phyloP scores from a whole-genome alignment of 148 eudicot genomes.

The Amaranthus palmeri region DNA sequence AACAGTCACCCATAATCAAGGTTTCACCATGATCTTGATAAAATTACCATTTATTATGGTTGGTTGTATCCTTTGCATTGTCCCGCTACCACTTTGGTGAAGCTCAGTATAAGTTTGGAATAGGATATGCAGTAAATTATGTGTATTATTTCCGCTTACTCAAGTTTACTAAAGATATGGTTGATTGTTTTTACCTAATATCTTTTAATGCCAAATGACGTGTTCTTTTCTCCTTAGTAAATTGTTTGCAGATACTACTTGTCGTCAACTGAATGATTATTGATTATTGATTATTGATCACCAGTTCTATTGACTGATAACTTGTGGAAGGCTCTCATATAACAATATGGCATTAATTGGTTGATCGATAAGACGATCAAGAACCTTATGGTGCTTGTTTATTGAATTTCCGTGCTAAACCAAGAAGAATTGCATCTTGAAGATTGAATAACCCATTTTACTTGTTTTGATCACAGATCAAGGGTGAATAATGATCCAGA shows the following conservation, averaged over 20 bases:
- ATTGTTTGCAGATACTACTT: background rate
- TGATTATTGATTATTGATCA: background rate
- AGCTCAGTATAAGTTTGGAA: no score
- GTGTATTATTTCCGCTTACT: background rate
- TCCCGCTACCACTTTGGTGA: no score
- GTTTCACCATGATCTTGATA: no score
- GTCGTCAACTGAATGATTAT: background rate
- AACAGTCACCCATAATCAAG: no score
- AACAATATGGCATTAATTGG: background rate
- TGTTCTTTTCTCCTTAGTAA: background rate
- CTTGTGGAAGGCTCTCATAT: background rate
- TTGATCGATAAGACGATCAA: background rate
- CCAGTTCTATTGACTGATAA: background rate
- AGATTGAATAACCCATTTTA: background rate
- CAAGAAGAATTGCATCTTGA: background rate
- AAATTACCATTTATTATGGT: no score
- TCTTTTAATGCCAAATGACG: background rate
- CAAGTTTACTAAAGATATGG: background rate
- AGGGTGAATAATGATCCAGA: constrained; percentile 37
- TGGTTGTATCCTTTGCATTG: no score
- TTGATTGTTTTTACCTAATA: background rate
- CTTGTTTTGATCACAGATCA: constrained; percentile 36
- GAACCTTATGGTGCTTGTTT: no score
- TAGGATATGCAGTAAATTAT: background rate
- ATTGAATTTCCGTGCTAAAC: no score